phyloP scores from a whole-genome alignment of 2,329 filamentous ascomycete species.

The Orbilia blumenaviensis region DNA sequence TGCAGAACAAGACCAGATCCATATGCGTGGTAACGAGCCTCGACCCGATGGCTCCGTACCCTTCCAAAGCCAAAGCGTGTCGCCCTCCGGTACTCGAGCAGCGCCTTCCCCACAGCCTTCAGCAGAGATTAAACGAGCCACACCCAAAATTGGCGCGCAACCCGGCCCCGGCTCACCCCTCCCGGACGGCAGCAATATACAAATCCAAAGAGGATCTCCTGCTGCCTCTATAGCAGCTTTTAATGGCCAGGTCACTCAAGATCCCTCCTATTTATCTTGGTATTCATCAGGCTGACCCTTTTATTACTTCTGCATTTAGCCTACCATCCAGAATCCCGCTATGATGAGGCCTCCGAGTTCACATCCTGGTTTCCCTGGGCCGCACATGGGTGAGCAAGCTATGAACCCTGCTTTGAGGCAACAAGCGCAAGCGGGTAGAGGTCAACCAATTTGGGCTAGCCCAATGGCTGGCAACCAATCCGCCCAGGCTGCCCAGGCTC shows the following conservation, averaged over 20 bases:
- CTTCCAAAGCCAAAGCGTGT: conserved; percentile 63
- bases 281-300: conserved; percentile 46
- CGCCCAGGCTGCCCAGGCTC: conserved; percentile 60
- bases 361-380: conserved; percentile 71
- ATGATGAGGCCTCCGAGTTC: conserved; percentile 74
- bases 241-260: conserved; percentile 62
- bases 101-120: conserved; percentile 74
- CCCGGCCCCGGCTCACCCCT: conserved; percentile 82
- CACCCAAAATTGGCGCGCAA: conserved; percentile 79
- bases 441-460: conserved; percentile 55
- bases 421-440: conserved; percentile 56
- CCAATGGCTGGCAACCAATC: conserved; percentile 59
- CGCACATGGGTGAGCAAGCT: conserved; percentile 67
- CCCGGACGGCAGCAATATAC: conserved; percentile 73
- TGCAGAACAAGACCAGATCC: conserved; percentile 75
- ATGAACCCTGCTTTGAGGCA: conserved; percentile 60
- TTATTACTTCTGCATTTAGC: conserved; percentile 20
- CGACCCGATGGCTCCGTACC: conserved; percentile 66
- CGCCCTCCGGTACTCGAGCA: conserved; percentile 72
- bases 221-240: conserved; percentile 62
- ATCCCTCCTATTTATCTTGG: conserved; percentile 55
- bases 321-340: conserved; percentile 66
- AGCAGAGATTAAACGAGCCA: conserved; percentile 72
- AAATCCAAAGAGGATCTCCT: conserved; percentile 69
- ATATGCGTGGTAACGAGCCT: conserved; percentile 66